Base-by-base conservation (phyloP, 1,284 basidiomycete species). In the Entoloma clypeatum region DNA sequence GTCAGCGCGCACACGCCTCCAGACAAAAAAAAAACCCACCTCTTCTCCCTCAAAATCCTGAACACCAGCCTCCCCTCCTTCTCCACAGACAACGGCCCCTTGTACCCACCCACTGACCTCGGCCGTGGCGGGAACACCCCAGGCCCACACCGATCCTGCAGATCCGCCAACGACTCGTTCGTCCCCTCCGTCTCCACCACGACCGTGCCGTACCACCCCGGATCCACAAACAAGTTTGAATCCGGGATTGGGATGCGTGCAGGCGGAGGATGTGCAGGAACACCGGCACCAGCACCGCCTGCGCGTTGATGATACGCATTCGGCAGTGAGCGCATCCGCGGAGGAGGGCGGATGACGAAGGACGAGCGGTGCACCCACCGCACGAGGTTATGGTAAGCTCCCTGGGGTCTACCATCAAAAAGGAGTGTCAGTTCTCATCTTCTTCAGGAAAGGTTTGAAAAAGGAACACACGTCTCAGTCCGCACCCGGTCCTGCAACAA, bases 171-270 rank as follows among this genome's bases (percentile, higher is more conserved):
- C 5, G 82, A 79, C 57, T 90, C 87, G 54, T 87, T 84, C 37
- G 87, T 90, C 25, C 87, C 87, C 57, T 89, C 86, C 10, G 83
- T 78, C 65, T 89, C 87, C 17, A 91, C 72, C 17, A 90, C 75
- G 37, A 91, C 72, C 0, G 75, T 80, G 3, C 87, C 87, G 52
- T 80, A 85, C 86, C 86, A 91, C 28, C 81, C 81, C 3, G 77
- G 63, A 56, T 91, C 85, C 11, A 90, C 74, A 25, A 73, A 77
- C 48, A 83, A 61, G 19, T 69, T 64, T 0, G 67, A 59, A 7
- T 69, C 67, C 0, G 74, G 74, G n/a, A 79, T 74, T 0, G 71
- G 70, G n/a, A 75, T 65, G n/a, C 68, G 66, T 4, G 54, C 48
- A 30, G 39, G 36, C 48, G 39, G 48, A 41, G 27, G 57, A 24